Conservation (phyloP, 805 yeast genomes). For the Candida loeiensis region DNA sequence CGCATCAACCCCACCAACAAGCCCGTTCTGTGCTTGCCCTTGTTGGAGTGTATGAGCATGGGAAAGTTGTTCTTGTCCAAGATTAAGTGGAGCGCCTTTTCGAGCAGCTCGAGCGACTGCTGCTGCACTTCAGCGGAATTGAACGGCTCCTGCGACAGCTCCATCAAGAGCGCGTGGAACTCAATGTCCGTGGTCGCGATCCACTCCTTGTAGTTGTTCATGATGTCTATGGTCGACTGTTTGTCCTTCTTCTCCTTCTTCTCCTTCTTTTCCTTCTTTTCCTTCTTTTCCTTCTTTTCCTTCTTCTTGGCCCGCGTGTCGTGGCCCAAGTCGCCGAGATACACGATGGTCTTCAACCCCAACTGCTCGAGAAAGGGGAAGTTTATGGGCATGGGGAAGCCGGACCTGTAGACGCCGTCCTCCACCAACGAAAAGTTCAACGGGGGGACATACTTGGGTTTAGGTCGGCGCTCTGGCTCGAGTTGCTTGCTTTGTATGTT, state of each 20-base stretch:
- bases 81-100: conserved; percentile 53
- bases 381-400: conserved; percentile 88
- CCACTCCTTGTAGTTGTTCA: conserved; percentile 66
- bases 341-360: conserved; percentile 73
- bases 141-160: conserved; percentile 73
- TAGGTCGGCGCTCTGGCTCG: too few species aligned
- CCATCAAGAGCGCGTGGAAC: conserved; percentile 61
- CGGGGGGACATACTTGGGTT: conserved; percentile 67
- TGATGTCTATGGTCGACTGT: conserved; percentile 51
- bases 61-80: conserved; percentile 75
- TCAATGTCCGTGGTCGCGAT: conserved; percentile 48
- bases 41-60: conserved; percentile 84
- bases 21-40: conserved; percentile 96
- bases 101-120: conserved; percentile 46
- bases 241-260: conserved; percentile 30
- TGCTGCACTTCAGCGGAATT: conserved; percentile 47
- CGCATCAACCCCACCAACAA: conserved; percentile 89
- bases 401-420: conserved; percentile 82
- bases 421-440: conserved; percentile 86
- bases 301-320: conserved; percentile 19
- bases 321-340: conserved; percentile 61
- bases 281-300: conserved; percentile 21
- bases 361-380: conserved; percentile 73
- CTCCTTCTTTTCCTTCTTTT: conserved; percentile 24
- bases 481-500: too few species aligned